phyloP scores from a whole-genome alignment of 805 yeast species.

The Cyberlindnera lachancei region DNA sequence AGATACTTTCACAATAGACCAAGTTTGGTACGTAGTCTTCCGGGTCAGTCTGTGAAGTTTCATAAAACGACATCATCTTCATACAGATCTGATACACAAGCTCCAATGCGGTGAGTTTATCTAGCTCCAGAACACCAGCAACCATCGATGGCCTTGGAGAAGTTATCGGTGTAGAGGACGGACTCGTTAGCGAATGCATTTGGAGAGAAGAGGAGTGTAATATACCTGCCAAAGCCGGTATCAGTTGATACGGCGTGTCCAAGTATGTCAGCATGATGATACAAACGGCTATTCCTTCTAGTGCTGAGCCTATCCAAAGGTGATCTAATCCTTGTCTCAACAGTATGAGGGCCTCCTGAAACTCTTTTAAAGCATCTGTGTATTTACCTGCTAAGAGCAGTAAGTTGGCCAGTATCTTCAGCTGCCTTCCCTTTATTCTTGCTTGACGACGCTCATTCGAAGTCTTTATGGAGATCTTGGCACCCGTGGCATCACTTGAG shows the following conservation, averaged over 20 bases:
- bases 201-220: conserved; percentile 24
- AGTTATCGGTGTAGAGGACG: conserved; percentile 25
- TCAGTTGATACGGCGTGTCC: conserved; percentile 39
- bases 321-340: conserved; percentile 62
- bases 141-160: conserved; percentile 42
- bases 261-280: conserved; percentile 52
- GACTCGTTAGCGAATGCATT: conserved; percentile 4
- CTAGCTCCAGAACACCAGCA: conserved; percentile 11
- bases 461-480: conserved; percentile 26
- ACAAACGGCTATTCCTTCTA: conserved; percentile 75
- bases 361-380: conserved; percentile 58
- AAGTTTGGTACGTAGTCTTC: conserved; percentile 79
- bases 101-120: conserved; percentile 24
- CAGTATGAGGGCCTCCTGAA: conserved; percentile 62
- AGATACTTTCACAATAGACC: conserved; percentile 64
- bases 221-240: conserved; percentile 24
- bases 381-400: conserved; percentile 75
- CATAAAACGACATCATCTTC: conserved; percentile 37
- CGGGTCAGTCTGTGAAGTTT: conserved; percentile 43
- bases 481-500: conserved; percentile 26
- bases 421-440: conserved; percentile 62
- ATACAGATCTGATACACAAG: conserved; percentile 31
- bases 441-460: conserved; percentile 30
- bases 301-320: conserved; percentile 81
- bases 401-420: conserved; percentile 70